phyloP scores from a whole-genome alignment of 73 alveolate species.

The Effrenium voratum region DNA sequence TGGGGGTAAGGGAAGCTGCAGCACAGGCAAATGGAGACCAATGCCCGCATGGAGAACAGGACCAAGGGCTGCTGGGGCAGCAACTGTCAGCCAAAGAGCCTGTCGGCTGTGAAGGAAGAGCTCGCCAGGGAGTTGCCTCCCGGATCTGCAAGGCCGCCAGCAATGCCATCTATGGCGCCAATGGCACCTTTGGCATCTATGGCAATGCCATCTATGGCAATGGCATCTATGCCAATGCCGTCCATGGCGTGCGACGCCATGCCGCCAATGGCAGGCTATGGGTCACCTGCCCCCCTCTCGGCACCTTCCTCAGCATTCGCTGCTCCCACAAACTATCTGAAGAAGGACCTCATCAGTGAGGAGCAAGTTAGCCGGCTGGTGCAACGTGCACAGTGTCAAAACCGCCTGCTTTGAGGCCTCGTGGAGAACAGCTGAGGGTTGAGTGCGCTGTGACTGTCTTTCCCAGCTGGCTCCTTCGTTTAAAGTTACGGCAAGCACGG shows the following conservation, averaged over 20 bases:
- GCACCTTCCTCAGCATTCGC: background rate
- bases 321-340: conserved; percentile 6
- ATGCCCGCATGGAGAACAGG: conserved; percentile 38
- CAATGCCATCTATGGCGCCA: background rate
- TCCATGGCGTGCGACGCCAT: background rate
- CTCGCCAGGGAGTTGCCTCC: background rate
- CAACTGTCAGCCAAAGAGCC: background rate
- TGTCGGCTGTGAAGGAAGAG: conserved; percentile 15
- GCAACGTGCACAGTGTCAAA: conserved; percentile 33
- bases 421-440: too few relatives aligned
- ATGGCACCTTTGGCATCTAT: background rate
- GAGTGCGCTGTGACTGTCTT: too few relatives aligned
- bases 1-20: too few relatives aligned
- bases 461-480: too few relatives aligned
- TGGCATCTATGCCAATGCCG: background rate
- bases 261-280: background rate
- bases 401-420: conserved; percentile 50
- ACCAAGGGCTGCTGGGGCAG: conserved; percentile 45
- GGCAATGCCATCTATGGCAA: background rate
- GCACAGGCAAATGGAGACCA: conserved; percentile 50
- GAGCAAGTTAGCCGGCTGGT: conserved; percentile 75
- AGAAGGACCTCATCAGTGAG: conserved; percentile 41
- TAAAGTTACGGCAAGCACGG: too few relatives aligned
- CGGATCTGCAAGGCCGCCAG: background rate
- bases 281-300: background rate